phyloP scores from a whole-genome alignment of 2,329 filamentous ascomycete genomes.

The Bipolaris oryzae region DNA sequence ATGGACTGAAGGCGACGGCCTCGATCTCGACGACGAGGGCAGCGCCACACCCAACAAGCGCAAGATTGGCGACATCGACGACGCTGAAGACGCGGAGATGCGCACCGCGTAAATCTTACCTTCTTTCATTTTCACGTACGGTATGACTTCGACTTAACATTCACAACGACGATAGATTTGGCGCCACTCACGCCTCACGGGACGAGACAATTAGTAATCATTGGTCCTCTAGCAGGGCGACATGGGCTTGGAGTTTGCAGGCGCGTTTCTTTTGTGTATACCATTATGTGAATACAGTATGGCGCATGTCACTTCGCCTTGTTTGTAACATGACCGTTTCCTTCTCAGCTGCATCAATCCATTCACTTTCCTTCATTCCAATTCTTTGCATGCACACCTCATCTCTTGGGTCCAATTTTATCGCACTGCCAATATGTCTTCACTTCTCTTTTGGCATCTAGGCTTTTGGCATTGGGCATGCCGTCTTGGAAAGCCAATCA shows the following conservation, averaged over 20 bases:
- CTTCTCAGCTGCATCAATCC: background rate
- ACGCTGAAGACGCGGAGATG: constrained; percentile 44
- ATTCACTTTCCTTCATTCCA: background rate
- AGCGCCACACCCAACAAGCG: constrained; percentile 37
- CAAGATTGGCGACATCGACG: constrained; percentile 42
- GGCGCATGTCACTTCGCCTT: constrained; percentile 16
- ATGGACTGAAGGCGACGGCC: constrained; percentile 54
- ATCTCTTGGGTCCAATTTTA: background rate
- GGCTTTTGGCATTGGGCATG: background rate
- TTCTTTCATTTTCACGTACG: background rate
- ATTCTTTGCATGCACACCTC: background rate
- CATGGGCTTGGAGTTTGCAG: constrained; percentile 23
- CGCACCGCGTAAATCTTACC: constrained; percentile 24
- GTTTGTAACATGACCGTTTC: constrained; percentile 3
- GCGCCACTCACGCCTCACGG: constrained; percentile 36
- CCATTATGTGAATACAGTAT: constrained; percentile 12
- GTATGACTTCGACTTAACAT: constrained; percentile 5
- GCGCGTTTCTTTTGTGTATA: constrained; percentile 20
- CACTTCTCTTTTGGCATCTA: background rate
- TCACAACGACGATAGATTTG: constrained; percentile 25
- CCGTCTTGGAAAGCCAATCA: constrained; percentile 10
- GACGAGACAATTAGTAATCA: constrained; percentile 14
- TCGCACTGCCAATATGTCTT: background rate
- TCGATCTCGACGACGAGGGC: constrained; percentile 47
- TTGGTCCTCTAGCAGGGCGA: constrained; percentile 14